These are phyloP conservation scores for Zasmidium cellare DNA, from an alignment of 2,329 filamentous ascomycete species.

Conservation along the genomic window DNA sequence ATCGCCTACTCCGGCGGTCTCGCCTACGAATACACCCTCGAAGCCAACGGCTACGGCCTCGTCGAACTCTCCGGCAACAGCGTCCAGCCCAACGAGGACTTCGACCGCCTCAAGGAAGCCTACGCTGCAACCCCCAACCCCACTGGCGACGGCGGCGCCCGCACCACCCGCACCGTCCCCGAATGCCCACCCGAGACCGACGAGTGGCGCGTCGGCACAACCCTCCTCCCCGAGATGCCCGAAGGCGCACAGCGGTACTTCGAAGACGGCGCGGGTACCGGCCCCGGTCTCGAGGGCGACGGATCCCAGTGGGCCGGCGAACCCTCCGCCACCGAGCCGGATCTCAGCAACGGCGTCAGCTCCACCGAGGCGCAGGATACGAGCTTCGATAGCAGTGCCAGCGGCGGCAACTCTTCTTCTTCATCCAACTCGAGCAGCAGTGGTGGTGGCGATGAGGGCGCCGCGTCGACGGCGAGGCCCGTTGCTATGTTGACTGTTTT, in stretches of 20 bases:
- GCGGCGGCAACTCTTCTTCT: constrained; percentile 9
- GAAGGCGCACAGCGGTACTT: constrained; percentile 56
- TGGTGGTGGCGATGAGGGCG: constrained; percentile 25
- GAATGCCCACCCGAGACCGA: constrained; percentile 55
- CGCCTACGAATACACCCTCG: constrained; percentile 89
- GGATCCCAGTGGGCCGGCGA: constrained; percentile 51
- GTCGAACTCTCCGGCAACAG: constrained; percentile 60
- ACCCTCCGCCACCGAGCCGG: constrained; percentile 48
- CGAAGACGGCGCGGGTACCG: constrained; percentile 57
- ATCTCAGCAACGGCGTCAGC: constrained; percentile 37
- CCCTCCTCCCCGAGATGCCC: constrained; percentile 57
- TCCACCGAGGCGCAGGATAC: constrained; percentile 20
- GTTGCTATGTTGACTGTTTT: constrained; percentile 36
- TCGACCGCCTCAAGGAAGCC: constrained; percentile 55
- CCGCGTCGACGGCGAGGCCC: constrained; percentile 38
- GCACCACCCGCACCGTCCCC: constrained; percentile 45
- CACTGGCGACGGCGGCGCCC: constrained; percentile 60
- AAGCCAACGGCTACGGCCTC: constrained; percentile 77
- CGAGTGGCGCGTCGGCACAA: constrained; percentile 58
- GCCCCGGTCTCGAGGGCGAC: constrained; percentile 53
- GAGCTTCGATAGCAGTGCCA: constrained; percentile 10
- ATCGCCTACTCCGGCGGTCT: constrained; percentile 89
- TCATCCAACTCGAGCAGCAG: constrained; percentile 12
- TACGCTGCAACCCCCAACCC: constrained; percentile 54
- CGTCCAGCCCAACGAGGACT: constrained; percentile 65